Conservation (phyloP, 768 basidiomycete genomes). For the Boletus subcaerulescens region DNA sequence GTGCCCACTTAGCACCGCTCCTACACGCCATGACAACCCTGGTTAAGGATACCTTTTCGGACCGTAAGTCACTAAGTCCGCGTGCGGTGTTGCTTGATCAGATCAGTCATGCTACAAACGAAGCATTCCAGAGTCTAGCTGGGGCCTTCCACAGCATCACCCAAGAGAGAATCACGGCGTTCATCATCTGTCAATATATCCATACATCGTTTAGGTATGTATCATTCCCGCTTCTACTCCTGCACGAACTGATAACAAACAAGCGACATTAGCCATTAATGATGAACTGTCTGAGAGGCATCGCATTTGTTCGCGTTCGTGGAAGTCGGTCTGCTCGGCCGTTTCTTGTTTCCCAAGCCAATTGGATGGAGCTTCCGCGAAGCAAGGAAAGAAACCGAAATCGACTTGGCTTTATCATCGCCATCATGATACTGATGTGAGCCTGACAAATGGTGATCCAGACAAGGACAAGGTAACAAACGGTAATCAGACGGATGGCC, state of each 20-base stretch:
- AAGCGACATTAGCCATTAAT: neutral
- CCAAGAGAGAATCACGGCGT: neutral
- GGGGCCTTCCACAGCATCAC: neutral
- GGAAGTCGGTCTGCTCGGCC: neutral
- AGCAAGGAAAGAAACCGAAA: conserved; percentile 16
- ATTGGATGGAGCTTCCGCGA: conserved; percentile 15
- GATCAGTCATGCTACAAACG: neutral
- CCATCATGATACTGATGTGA: conserved; percentile 9
- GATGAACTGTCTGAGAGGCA: conserved; percentile 1
- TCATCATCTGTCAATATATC: neutral
- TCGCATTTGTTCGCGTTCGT: neutral
- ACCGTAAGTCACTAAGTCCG: conserved; percentile 7
- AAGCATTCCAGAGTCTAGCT: neutral
- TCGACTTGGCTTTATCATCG: neutral
- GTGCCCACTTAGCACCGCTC: conserved; percentile 15
- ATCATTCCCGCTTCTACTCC: neutral
- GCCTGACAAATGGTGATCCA: neutral
- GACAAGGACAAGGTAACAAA: neutral
- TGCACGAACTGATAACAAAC: neutral
- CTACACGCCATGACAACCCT: conserved; percentile 1
- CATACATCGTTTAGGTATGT: neutral
- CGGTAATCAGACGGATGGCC: conserved; percentile 5
- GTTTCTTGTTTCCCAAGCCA: neutral
- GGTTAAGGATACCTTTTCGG: neutral
- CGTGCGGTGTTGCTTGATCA: conserved; percentile 4